phyloP scores from a whole-genome alignment of 106 monocot genomes.

The Dendrobium officinale region DNA sequence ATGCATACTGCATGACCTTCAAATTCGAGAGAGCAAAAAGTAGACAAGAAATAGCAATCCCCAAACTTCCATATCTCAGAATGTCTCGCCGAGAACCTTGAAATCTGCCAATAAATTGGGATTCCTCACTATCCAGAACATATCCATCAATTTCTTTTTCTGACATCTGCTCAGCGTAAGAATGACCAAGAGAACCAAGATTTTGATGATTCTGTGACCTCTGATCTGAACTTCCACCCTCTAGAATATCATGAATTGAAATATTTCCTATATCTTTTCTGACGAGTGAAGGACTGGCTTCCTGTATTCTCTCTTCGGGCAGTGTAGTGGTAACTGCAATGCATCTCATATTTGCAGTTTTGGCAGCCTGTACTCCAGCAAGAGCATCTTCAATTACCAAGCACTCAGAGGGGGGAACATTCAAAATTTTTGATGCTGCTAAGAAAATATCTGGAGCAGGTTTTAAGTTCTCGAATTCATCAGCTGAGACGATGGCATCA shows the following conservation, averaged over 20 bases:
- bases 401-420: slow-evolving; percentile 65
- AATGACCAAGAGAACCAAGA: slow-evolving; percentile 17
- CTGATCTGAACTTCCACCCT: slow-evolving; percentile 50
- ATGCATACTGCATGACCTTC: slow-evolving; percentile 95
- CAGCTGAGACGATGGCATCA: slow-evolving; percentile 89
- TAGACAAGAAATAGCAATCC: slow-evolving; percentile 81
- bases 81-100: slow-evolving; percentile 75
- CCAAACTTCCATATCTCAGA: slow-evolving; percentile 94
- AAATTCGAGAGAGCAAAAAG: slow-evolving; percentile 61
- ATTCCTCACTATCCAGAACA: slow-evolving; percentile 22
- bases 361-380: slow-evolving; percentile 98
- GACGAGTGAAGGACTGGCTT: slow-evolving; percentile 72
- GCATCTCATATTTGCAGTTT: slow-evolving; percentile 95
- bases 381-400: slow-evolving; percentile 99
- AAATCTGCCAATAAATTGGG: slow-evolving; percentile 36
- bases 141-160: slow-evolving; percentile 26
- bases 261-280: slow-evolving; percentile 82
- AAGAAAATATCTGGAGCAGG: slow-evolving; percentile 98
- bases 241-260: slow-evolving; percentile 63
- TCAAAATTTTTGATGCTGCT: slow-evolving; percentile 74
- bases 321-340: slow-evolving; percentile 94
- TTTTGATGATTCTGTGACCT: slow-evolving; percentile 16
- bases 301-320: slow-evolving; percentile 48
- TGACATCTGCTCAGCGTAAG: slow-evolving; percentile 21
- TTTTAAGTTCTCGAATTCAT: slow-evolving; percentile 94